Evolutionary conservation across 2,329 filamentous ascomycete genomes (phyloP), one percentile per base, ranked within the genome.

Genomic region (Lachnellula arida): DNA sequence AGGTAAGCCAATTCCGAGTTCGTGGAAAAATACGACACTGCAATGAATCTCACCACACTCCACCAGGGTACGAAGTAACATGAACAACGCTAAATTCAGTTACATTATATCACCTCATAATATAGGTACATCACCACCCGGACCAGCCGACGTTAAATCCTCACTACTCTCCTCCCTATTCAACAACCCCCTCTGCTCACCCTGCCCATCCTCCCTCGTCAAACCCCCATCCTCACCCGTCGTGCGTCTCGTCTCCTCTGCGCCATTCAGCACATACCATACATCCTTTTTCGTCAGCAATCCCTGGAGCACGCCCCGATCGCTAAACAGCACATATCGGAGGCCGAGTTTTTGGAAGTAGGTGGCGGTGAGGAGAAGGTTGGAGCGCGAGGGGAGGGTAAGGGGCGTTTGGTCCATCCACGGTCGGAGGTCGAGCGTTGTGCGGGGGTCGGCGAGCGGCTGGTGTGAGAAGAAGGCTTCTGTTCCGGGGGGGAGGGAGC

Each of bases 391-490:
- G 43, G 91, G 89, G 17, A 97, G 78, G 0, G 94, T 97, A 47
- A 99, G 88, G 0, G 94, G 94, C 0, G 94, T 99, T 72, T 97
- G 93, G 72, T 99, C 94, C 91, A 99, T 97, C 94, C 94, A 99
- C 2, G 92, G 92, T 7, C 93, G 80, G 11, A 99, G 80, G 73
- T 99, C 94, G 40, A 99, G 83, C 0, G 87, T 91, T 15, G 84
- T 80, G 19, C 81, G 77, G 0, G 89, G 88, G 66, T 96, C 90
- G 0, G 88, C 87, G 53, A 93, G 84, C 2, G 89, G 86, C 67
- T 92, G 88, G 68, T 95, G 89, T 1, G 84, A 81, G 73, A 99
- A 97, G 73, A 88, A 91, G 44, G 87, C 87, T 69, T 93, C 88
- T 0, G 91, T 88, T 58, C 88, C 85, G 0, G 80, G 78, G 0